Base-by-base conservation (phyloP, 2,329 filamentous ascomycete species). In the Trichoderma pleuroti region DNA sequence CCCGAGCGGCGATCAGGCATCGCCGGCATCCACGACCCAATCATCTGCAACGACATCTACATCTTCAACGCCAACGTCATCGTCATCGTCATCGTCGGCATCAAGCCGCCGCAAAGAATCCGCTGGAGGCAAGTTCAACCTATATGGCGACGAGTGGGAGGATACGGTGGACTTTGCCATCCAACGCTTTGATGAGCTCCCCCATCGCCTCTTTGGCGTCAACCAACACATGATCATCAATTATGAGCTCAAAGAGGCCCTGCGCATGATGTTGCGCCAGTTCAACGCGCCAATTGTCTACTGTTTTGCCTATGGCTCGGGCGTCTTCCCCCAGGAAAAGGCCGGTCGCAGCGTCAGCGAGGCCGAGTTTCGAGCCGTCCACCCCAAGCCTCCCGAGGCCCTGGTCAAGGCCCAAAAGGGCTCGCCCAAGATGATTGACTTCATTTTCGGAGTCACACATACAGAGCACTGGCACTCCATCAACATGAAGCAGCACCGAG, bases 161-260 rank as follows among this genome's bases (percentile, higher is more conserved):
- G 81, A 83, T 64, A 81, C 81, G 6, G 76, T 80, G 3, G 82
- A 84, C 70, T 80, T 78, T 32, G 78, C 79, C 62, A 82, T 84
- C 67, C 77, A 82, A 71, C 80, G 80, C n/a, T 84, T 84, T 39
- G 78, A 80, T n/a, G 82, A 84, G 70, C 77, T 84, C 2, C 82
- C 82, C 5, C 82, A 83, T 72, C 80, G 82, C n/a, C 77, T 82
- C 75, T 98, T 98, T 76, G 96, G 96, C 18, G 91, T 94, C 76
- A 99, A 99, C 76, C 96, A 99, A 81, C 93, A 98, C 82, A 97
- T 98, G 85, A 86, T 93, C 72, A 97, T 98, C 78, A 97, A 98
- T 78, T 90, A 93, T 78, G 94, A 98, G 79, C 96, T 98, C 81
- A 98, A 97, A 78, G 92, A 98, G 80, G 91, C 91, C 14, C 82